Conservation (phyloP, 441 rosid species). For the Mallotus japonicus region DNA sequence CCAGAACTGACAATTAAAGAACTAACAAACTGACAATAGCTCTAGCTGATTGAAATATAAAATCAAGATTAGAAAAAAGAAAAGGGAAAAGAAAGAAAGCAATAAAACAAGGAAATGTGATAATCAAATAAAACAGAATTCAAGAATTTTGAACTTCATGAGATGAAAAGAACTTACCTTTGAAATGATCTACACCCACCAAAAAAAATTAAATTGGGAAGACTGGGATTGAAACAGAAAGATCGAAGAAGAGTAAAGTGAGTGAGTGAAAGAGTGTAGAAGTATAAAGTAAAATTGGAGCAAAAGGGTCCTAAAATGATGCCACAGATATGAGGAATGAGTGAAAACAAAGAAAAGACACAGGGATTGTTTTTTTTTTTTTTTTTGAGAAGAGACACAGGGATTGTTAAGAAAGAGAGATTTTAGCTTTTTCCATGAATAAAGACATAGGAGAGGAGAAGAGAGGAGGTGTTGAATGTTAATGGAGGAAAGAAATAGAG, state of each 20-base stretch:
- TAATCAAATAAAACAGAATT: not conserved
- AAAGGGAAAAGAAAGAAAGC: not conserved
- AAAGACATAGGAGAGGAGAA: not conserved
- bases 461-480: not conserved
- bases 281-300: slow-evolving; percentile 20
- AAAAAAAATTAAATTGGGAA: not conserved
- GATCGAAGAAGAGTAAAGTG: slow-evolving; percentile 3
- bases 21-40: not conserved
- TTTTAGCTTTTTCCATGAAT: not conserved
- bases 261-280: slow-evolving; percentile 12
- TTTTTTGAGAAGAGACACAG: slow-evolving; percentile 42
- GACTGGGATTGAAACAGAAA: not conserved
- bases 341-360: slow-evolving; percentile 41
- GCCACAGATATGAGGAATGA: slow-evolving; percentile 49
- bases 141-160: not conserved
- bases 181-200: not conserved
- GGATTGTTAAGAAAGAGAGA: not conserved
- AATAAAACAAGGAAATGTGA: too few species aligned
- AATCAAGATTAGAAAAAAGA: not conserved
- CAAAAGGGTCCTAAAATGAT: slow-evolving; percentile 35
- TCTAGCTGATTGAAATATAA: not conserved
- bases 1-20: not conserved
- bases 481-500: not conserved
- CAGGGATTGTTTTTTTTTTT: slow-evolving; percentile 11
- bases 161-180: not conserved